phyloP scores from a whole-genome alignment of 768 basidiomycete species.

The Russula dissimulans region DNA sequence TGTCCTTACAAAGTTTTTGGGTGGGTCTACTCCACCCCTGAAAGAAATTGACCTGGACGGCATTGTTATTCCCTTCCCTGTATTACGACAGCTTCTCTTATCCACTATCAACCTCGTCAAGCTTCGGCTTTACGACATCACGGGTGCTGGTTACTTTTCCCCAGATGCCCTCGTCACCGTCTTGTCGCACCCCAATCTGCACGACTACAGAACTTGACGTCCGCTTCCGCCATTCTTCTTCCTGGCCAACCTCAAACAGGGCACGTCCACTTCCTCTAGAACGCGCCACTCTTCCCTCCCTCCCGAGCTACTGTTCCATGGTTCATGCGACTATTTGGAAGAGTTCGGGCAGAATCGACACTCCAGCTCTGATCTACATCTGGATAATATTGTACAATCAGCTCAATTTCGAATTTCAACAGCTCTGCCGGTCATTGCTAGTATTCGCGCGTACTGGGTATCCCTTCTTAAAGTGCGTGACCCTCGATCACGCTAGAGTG shows the following conservation, averaged over 20 bases:
- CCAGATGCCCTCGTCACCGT: neutral
- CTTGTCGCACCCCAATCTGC: neutral
- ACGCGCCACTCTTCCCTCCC: neutral
- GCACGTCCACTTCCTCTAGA: neutral
- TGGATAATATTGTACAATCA: neutral
- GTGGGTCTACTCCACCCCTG: conserved; percentile 1
- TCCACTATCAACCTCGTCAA: neutral
- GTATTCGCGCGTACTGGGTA: neutral
- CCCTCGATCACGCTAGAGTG: too few relatives aligned
- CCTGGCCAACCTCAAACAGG: neutral
- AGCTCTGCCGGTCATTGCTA: neutral
- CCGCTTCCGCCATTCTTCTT: neutral
- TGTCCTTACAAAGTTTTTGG: neutral
- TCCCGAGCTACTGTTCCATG: neutral
- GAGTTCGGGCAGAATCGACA: neutral
- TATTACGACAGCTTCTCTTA: neutral
- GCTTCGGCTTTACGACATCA: neutral
- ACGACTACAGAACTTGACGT: neutral
- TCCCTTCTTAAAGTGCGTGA: too few relatives aligned
- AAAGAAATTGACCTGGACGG: neutral
- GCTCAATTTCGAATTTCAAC: neutral
- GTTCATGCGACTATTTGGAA: conserved; percentile 3
- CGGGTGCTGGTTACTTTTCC: neutral
- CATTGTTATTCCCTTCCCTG: neutral
- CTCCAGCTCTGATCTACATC: neutral